phyloP scores from a whole-genome alignment of 2,329 filamentous ascomycete species.

The Talaromyces sp. region DNA sequence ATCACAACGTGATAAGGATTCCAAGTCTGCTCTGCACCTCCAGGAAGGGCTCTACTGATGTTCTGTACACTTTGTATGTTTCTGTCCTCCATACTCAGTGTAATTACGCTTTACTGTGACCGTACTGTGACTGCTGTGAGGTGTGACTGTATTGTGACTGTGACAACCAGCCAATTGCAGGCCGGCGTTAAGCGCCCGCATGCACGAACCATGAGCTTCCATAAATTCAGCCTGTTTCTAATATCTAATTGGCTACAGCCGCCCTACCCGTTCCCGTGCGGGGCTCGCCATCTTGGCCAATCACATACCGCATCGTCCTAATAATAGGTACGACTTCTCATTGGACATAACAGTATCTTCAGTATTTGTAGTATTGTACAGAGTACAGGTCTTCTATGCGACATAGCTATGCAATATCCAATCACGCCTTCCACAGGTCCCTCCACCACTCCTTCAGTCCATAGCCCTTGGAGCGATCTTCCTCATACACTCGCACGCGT shows the following conservation, averaged over 20 bases:
- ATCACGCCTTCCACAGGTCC: constrained; percentile 57
- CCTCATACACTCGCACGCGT: constrained; percentile 63
- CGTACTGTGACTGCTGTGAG: neutral
- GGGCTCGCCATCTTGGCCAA: neutral
- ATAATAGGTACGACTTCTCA: too few relatives aligned
- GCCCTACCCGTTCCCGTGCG: neutral
- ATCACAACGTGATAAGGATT: neutral
- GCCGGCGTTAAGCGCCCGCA: constrained; percentile 4
- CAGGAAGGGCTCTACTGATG: too few relatives aligned
- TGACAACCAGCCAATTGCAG: neutral
- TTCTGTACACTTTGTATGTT: too few relatives aligned
- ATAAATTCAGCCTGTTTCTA: neutral
- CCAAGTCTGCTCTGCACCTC: too few relatives aligned
- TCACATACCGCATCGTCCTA: neutral
- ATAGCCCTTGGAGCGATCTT: constrained; percentile 64
- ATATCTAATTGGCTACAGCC: neutral
- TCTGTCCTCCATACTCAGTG: too few relatives aligned
- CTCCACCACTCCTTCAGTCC: constrained; percentile 86
- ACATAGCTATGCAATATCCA: neutral
- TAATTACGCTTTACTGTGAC: neutral
- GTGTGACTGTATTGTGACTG: neutral
- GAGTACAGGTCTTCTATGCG: neutral
- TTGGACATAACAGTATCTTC: neutral
- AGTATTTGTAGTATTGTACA: too few relatives aligned
- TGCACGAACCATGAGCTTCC: constrained; percentile 5